phyloP scores from a whole-genome alignment of 2,329 filamentous ascomycete genomes.

The Diaporthe sp. region DNA sequence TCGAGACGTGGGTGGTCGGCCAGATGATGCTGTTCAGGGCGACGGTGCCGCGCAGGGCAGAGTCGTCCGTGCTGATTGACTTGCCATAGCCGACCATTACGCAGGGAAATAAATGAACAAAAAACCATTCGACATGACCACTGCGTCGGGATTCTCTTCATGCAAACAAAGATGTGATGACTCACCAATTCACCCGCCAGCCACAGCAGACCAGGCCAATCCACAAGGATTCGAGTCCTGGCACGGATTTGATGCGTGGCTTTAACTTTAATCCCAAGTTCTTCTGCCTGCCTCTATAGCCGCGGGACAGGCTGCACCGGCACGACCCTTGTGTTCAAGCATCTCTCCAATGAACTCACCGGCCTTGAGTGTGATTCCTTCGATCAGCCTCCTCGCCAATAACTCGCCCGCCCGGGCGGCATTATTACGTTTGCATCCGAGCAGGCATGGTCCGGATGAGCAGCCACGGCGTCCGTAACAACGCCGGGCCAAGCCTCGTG shows the following conservation, averaged over 20 bases:
- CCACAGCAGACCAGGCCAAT: not conserved
- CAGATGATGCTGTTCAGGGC: conserved; percentile 56
- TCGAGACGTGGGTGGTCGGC: conserved; percentile 56
- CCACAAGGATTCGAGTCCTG: too few relatives aligned
- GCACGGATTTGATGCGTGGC: too few relatives aligned
- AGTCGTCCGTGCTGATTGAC: conserved; percentile 13
- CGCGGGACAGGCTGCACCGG: too few relatives aligned
- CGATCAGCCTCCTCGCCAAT: not conserved
- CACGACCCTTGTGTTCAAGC: too few relatives aligned
- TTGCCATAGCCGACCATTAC: not conserved
- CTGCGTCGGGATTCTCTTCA: too few relatives aligned
- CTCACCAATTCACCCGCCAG: not conserved
- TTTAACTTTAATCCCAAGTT: not conserved
- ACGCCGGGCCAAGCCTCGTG: not conserved
- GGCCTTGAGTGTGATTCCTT: not conserved
- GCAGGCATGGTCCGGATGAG: not conserved
- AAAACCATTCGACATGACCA: not conserved
- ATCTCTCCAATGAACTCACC: not conserved
- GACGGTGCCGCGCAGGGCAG: conserved; percentile 46
- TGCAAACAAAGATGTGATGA: not conserved
- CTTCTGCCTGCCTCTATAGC: not conserved
- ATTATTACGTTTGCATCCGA: not conserved
- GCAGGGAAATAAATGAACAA: not conserved
- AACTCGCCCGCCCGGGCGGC: not conserved
- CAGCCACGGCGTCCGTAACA: not conserved